These are phyloP conservation scores for Omphalotus olearius DNA, from an alignment of 1,284 basidiomycete genomes.

Conservation along the genomic window DNA sequence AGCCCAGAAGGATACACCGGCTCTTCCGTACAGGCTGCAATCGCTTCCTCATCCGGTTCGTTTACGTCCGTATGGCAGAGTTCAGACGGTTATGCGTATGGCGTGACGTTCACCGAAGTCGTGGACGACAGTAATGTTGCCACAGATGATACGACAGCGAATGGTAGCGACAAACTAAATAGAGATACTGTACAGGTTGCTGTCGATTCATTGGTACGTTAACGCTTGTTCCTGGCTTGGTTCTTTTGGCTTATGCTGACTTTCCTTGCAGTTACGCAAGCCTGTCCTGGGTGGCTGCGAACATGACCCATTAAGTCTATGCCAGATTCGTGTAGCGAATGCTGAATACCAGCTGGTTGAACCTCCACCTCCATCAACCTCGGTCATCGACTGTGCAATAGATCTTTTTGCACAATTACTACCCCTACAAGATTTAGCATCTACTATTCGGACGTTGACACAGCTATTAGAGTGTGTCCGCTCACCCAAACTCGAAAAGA, in stretches of 20 bases:
- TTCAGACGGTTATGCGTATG: constrained; percentile 89
- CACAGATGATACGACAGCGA: constrained; percentile 3
- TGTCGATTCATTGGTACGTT: constrained; percentile 68
- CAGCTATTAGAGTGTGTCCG: constrained; percentile 69
- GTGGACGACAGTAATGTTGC: constrained; percentile 33
- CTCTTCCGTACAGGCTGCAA: constrained; percentile 89
- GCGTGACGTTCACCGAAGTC: constrained; percentile 74
- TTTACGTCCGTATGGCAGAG: constrained; percentile 88
- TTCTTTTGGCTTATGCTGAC: constrained; percentile 9
- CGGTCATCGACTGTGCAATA: constrained; percentile 87
- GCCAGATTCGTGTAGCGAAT: constrained; percentile 44
- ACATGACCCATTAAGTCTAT: constrained; percentile 81
- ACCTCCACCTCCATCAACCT: constrained; percentile 75
- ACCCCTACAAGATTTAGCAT: constrained; percentile 71
- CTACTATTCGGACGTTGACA: constrained; percentile 64
- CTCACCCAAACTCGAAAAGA: constrained; percentile 84
- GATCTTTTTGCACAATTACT: constrained; percentile 82
- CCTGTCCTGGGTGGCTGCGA: constrained; percentile 86
- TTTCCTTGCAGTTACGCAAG: constrained; percentile 52
- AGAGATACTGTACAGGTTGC: constrained; percentile 75
- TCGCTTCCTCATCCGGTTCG: constrained; percentile 81
- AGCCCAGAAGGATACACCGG: constrained; percentile 78
- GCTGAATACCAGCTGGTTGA: constrained; percentile 46
- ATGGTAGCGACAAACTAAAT: constrained; percentile 53
- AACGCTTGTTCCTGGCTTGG: constrained; percentile 8